A percentile compares a stretch with the other conserved stretches of the same genome.
phyloP scores from a whole-genome alignment of 2,329 filamentous ascomycete species.

The Periconia sp. region DNA sequence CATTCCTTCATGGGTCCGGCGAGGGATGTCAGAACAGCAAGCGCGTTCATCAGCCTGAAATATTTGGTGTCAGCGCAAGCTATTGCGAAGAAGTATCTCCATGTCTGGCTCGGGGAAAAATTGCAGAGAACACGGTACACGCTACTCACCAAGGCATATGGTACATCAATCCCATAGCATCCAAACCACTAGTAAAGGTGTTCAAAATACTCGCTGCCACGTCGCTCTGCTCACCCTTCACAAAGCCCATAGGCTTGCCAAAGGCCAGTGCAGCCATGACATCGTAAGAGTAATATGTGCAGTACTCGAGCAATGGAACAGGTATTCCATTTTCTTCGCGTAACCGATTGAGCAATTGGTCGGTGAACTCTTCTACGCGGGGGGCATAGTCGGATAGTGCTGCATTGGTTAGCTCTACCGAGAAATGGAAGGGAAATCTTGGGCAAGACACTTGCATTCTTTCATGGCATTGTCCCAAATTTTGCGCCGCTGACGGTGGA shows the following conservation, averaged over 20 bases:
- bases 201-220: conserved; percentile 28
- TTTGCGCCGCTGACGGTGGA: conserved; percentile 27
- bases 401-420: neutral
- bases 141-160: conserved; percentile 29
- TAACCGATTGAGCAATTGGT: conserved; percentile 26
- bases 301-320: conserved; percentile 49
- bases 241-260: conserved; percentile 48
- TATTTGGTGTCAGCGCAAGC: neutral
- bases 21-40: conserved; percentile 22
- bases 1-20: conserved; percentile 33
- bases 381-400: conserved; percentile 28
- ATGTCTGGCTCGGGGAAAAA: too few relatives aligned
- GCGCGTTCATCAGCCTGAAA: conserved; percentile 26
- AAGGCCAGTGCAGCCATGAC: conserved; percentile 55
- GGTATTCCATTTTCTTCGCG: conserved; percentile 25
- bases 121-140: neutral
- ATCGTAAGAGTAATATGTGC: conserved; percentile 53
- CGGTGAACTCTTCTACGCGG: conserved; percentile 28
- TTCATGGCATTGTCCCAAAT: conserved; percentile 36
- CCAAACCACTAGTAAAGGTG: conserved; percentile 38
- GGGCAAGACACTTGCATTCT: conserved; percentile 15
- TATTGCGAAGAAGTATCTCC: too few relatives aligned
- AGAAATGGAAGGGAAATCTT: neutral
- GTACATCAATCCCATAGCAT: conserved; percentile 28
- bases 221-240: conserved; percentile 41